These are phyloP conservation scores for Quercus lobata DNA, from an alignment of 331 rosid genomes.

Conservation along the genomic window DNA sequence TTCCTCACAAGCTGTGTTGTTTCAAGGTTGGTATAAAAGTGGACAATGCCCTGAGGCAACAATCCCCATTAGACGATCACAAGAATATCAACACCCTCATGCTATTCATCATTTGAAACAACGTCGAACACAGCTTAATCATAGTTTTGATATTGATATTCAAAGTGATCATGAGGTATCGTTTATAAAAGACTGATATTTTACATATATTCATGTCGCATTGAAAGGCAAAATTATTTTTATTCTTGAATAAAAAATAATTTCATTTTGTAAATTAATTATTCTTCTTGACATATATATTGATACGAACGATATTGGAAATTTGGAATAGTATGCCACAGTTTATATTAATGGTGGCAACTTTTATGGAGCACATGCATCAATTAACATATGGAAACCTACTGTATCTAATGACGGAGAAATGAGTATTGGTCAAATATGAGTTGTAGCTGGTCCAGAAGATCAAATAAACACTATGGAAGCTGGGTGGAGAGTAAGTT, in stretches of 20 bases:
- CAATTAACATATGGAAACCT: constrained; percentile 19
- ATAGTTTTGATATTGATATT: neutral
- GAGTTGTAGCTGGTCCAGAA: neutral
- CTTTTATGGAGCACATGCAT: constrained; percentile 8
- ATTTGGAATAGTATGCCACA: neutral
- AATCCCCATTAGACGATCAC: constrained; percentile 16
- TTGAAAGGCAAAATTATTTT: too few species aligned
- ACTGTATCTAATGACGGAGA: neutral
- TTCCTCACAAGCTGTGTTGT: neutral
- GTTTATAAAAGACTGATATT: too few species aligned
- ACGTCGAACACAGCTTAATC: neutral
- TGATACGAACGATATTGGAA: too few species aligned
- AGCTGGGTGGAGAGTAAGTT: constrained; percentile 25
- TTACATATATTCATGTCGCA: too few species aligned
- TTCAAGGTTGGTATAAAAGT: constrained; percentile 7
- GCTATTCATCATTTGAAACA: neutral
- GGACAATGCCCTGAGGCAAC: constrained; percentile 22
- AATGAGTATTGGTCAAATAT: constrained; percentile 3
- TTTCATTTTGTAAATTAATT: too few species aligned
- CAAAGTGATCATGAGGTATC: too few species aligned
- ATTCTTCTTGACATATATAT: too few species aligned
- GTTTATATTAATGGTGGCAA: neutral
- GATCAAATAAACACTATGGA: neutral
- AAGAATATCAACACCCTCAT: neutral
- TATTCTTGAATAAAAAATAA: too few species aligned